Percentiles rank a stretch among this genome's conserved stretches.
These are phyloP conservation scores for Pueraria montana DNA, from an alignment of 306 rosid genomes.

Conservation along the genomic window DNA sequence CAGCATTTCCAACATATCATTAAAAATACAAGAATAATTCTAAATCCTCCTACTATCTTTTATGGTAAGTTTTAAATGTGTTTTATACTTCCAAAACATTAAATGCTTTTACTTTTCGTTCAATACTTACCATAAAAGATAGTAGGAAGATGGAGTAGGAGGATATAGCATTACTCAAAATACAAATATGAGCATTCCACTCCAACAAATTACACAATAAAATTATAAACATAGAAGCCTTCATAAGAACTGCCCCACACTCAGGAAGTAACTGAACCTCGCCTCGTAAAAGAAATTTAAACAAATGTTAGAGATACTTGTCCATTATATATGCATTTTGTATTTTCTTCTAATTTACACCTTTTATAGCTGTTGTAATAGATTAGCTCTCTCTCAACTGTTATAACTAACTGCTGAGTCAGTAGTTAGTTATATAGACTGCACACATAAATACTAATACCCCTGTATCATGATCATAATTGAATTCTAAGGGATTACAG, in stretches of 20 bases:
- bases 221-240: not conserved
- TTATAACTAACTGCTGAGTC: not conserved
- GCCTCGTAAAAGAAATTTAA: not conserved
- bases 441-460: too few species aligned
- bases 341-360: not conserved
- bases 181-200: not conserved
- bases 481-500: not conserved
- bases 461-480: not conserved
- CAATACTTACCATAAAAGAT: too few species aligned
- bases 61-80: too few species aligned
- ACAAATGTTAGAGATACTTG: not conserved
- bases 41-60: too few species aligned
- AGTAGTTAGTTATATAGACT: not conserved
- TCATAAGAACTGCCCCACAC: not conserved
- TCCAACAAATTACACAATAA: not conserved
- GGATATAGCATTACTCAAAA: too few species aligned
- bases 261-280: not conserved
- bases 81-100: too few species aligned
- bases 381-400: not conserved
- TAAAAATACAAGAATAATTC: too few species aligned
- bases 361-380: not conserved
- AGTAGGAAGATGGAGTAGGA: too few species aligned
- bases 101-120: too few species aligned
- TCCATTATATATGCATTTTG: not conserved
- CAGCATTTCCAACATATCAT: slow-evolving; percentile 22